Evolutionary conservation across 2,329 filamentous ascomycete species (phyloP).

Genomic region (Camillea tinctor): DNA sequence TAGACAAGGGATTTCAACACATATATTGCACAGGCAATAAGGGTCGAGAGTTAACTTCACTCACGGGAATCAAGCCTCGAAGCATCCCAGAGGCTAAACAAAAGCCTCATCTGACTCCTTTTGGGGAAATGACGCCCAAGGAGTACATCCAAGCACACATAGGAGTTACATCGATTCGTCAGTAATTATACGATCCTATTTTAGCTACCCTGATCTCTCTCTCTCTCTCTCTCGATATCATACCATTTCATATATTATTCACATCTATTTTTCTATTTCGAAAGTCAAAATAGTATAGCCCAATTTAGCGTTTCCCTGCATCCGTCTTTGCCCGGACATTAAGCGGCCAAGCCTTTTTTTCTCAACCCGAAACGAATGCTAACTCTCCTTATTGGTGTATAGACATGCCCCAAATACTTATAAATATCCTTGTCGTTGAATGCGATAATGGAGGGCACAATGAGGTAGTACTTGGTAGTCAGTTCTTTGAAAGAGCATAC

Average conservation of each 20-base stretch:
- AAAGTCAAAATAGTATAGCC: background rate
- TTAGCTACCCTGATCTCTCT: background rate
- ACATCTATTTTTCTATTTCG: background rate
- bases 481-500: background rate
- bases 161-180: background rate
- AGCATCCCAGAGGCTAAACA: background rate
- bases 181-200: background rate
- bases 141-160: background rate
- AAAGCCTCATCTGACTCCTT: background rate
- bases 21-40: background rate
- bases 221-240: too few species aligned
- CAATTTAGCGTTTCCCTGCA: background rate
- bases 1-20: background rate
- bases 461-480: background rate
- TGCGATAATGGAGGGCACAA: background rate
- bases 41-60: background rate
- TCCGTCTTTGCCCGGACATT: background rate
- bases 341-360: background rate
- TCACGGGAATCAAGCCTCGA: background rate
- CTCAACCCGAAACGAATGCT: background rate
- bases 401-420: background rate
- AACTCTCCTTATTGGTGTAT: background rate
- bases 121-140: background rate
- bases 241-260: background rate
- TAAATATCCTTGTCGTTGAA: background rate